Evolutionary conservation across 768 basidiomycete genomes (phyloP).

Genomic region (Collybia sordida): DNA sequence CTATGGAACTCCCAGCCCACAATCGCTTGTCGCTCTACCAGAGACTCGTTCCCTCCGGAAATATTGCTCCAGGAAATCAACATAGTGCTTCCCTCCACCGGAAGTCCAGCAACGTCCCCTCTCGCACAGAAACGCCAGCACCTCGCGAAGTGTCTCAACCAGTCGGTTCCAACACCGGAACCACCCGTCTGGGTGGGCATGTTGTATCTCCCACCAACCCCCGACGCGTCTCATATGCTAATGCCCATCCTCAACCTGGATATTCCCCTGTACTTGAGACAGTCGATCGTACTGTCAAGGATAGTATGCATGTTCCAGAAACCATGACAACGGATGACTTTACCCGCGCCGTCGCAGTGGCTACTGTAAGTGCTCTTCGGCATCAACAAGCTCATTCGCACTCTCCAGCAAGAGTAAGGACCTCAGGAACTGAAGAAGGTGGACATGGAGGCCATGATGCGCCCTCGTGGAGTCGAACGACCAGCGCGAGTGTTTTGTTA

Average conservation of each 20-base stretch:
- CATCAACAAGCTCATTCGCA: conserved; percentile 67
- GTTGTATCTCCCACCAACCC: conserved; percentile 42
- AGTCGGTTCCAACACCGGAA: conserved; percentile 1
- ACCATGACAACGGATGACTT: conserved; percentile 85
- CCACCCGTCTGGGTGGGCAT: conserved; percentile 7
- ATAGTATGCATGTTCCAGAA: conserved; percentile 55
- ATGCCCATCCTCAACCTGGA: conserved; percentile 27
- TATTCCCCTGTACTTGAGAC: conserved; percentile 73
- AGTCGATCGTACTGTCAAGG: conserved; percentile 76
- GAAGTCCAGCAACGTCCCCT: conserved; percentile 38
- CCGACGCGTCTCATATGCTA: conserved; percentile 59
- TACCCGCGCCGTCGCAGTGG: conserved; percentile 90
- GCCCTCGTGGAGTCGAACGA: conserved; percentile 91
- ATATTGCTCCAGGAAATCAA: conserved; percentile 16
- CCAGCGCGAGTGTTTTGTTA: conserved; percentile 87
- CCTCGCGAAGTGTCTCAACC: conserved; percentile 11
- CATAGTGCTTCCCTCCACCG: conserved; percentile 35
- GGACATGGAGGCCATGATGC: conserved; percentile 88
- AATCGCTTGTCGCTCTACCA: conserved; percentile 68
- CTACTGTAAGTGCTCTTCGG: conserved; percentile 86
- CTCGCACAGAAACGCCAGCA: conserved; percentile 23
- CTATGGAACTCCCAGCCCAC: conserved; percentile 55
- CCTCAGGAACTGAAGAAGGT: conserved; percentile 41
- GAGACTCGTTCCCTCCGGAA: conserved; percentile 42
- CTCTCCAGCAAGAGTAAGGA: conserved; percentile 46